A percentile compares a stretch with the other conserved stretches of the same genome.
Conservation (phyloP, 192 early-diverging fungal genomes). For the Coemansia sp. region DNA sequence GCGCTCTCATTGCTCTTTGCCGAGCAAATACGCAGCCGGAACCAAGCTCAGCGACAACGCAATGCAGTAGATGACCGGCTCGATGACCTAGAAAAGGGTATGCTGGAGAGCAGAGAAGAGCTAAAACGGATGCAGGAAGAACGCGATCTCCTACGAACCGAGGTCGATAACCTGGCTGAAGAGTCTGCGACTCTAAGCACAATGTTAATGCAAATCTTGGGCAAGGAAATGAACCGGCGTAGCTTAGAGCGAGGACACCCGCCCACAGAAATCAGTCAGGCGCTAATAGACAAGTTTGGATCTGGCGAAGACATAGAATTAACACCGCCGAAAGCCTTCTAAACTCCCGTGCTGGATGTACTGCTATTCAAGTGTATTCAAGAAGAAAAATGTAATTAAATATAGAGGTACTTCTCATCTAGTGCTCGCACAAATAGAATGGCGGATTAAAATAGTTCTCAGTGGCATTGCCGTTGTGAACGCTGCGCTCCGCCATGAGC, state of each 20-base stretch:
- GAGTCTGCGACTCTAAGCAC: constrained; percentile 31
- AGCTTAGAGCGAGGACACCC: constrained; percentile 28
- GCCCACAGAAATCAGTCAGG: constrained; percentile 28
- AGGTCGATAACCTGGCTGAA: constrained; percentile 28
- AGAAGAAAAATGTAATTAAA: constrained; percentile 5
- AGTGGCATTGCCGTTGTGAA: constrained; percentile 1
- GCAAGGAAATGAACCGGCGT: constrained; percentile 30
- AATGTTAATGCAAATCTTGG: constrained; percentile 48
- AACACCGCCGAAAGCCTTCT: background rate
- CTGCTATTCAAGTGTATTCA: background rate
- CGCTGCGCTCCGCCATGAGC: constrained; percentile 58
- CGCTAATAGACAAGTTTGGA: constrained; percentile 33
- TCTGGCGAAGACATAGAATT: constrained; percentile 27
- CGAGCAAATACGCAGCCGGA: constrained; percentile 69
- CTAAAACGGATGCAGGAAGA: constrained; percentile 40
- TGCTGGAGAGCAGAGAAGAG: constrained; percentile 44
- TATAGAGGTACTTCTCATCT: background rate
- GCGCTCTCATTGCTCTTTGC: constrained; percentile 72
- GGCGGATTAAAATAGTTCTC: constrained; percentile 12
- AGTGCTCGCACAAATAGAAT: constrained; percentile 45
- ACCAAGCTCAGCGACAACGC: constrained; percentile 36
- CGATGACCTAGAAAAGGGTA: constrained; percentile 58
- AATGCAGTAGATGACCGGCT: constrained; percentile 57
- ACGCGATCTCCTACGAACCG: constrained; percentile 23
- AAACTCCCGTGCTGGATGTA: background rate